These are phyloP conservation scores for Condylostoma magnum DNA, from an alignment of 169 alveolate species.

Conservation along the genomic window DNA sequence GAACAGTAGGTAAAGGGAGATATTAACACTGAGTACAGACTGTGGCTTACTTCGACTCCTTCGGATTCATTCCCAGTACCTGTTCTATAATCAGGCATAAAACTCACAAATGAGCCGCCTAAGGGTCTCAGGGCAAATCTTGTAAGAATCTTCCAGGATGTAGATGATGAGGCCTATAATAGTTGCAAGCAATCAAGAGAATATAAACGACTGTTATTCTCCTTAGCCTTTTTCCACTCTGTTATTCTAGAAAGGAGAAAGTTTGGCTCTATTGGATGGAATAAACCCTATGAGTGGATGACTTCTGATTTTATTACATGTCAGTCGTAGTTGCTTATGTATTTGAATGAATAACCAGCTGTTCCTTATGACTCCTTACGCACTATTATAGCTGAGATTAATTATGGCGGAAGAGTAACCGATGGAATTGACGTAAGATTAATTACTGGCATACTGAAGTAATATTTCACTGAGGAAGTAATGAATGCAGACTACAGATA, in stretches of 20 bases:
- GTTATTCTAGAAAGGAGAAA: constrained; percentile 87
- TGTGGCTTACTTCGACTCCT: constrained; percentile 94
- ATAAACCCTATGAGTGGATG: constrained; percentile 88
- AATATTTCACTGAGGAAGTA: constrained; percentile 77
- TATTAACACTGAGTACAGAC: constrained; percentile 87
- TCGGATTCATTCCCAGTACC: constrained; percentile 91
- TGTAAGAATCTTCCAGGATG: constrained; percentile 79
- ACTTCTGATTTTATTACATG: constrained; percentile 83
- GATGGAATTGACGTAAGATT: constrained; percentile 83
- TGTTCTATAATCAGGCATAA: constrained; percentile 89
- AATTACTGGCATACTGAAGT: constrained; percentile 75
- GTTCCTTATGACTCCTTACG: constrained; percentile 81
- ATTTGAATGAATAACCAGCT: constrained; percentile 81
- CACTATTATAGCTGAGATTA: constrained; percentile 79
- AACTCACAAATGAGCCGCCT: constrained; percentile 94
- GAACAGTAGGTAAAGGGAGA: constrained; percentile 85
- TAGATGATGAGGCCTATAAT: constrained; percentile 70
- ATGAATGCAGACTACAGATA: constrained; percentile 63
- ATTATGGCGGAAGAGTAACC: constrained; percentile 87
- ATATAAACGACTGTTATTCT: constrained; percentile 81
- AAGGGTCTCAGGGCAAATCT: constrained; percentile 89
- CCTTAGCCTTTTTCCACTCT: constrained; percentile 88
- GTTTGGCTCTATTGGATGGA: constrained; percentile 91
- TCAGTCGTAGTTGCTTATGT: constrained; percentile 78
- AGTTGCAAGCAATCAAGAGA: constrained; percentile 60